Conservation (phyloP, 2,329 filamentous ascomycete genomes). For the Fusarium goolgardi region DNA sequence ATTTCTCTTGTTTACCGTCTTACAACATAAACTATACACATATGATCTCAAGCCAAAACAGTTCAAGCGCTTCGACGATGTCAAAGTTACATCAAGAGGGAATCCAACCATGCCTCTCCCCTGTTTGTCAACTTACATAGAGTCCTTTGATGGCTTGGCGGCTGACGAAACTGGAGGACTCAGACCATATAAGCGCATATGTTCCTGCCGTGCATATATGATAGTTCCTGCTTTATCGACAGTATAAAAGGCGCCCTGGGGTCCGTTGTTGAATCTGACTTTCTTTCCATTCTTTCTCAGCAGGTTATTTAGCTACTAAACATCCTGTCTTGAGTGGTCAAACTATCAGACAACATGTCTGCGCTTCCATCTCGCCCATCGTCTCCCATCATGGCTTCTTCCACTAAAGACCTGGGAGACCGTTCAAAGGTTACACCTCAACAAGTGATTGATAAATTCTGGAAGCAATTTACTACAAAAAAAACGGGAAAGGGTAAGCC, state of each 20-base stretch:
- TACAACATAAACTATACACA: background rate
- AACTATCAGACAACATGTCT: constrained; percentile 16
- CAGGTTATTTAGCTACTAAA: no score
- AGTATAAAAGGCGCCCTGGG: constrained; percentile 23
- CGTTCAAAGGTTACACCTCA: constrained; percentile 69
- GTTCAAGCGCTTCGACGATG: background rate
- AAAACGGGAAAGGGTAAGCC: constrained; percentile 73
- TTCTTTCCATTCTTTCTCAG: background rate
- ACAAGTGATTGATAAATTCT: constrained; percentile 76
- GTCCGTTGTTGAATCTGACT: background rate
- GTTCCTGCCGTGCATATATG: background rate
- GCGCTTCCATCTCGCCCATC: constrained; percentile 23
- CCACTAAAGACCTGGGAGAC: constrained; percentile 23
- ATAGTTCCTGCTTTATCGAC: background rate
- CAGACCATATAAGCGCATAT: constrained; percentile 8
- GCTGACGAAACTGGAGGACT: constrained; percentile 24
- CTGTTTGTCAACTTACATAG: background rate
- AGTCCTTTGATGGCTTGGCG: constrained; percentile 19
- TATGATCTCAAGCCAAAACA: background rate
- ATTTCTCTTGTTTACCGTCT: constrained; percentile 4
- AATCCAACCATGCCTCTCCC: background rate
- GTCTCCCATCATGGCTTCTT: constrained; percentile 5
- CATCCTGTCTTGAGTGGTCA: background rate
- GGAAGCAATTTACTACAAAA: constrained; percentile 77
- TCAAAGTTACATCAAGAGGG: background rate